Evolutionary conservation across 2,329 filamentous ascomycete genomes (phyloP), one percentile per base, ranked within the genome.

Genomic region (Diaporthe sp.): DNA sequence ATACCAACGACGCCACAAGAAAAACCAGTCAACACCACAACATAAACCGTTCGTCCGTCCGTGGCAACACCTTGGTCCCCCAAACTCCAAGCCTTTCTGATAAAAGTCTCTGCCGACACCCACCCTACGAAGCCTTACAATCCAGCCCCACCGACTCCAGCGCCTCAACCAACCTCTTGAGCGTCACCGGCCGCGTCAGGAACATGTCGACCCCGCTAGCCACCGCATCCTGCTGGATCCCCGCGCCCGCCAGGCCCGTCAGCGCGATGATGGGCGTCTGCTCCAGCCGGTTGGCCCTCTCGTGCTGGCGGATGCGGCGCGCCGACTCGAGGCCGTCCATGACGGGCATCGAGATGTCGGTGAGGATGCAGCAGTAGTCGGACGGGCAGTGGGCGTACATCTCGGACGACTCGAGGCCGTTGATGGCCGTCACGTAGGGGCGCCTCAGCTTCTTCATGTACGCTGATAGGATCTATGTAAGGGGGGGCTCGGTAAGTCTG

Each of bases 291-390:
- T 84, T 79, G 0, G 87, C 82, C 4, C 83, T 81, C 78, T 91
- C 90, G 46, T 88, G 83, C 1, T 85, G 83, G 1, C 89, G 84
- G 19, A 91, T 90, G n/a, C 83, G 82, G 1, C 86, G 82, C 1
- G 88, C 90, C 0, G 87, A 86, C 22, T 87, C 87, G 3, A 90
- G 85, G 0, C 88, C 88, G 76, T 91, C 87, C 79, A 91, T 87
- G 3, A 90, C 81, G 0, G 90, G 90, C 90, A 92, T 91, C 72
- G 86, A 90, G 1, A 91, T 87, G 77, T 91, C 90, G 79, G 85
- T 87, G 6, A 87, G 77, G 0, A 87, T 76, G 68, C 81, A 84
- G 0, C 75, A 75, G 34, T 79, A 85, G 0, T 79, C 71, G 0
- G 77, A 77, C 0, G 80, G 79, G 1, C 78, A 75, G 0, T 76